Conservation (phyloP, 2,329 filamentous ascomycete genomes). For the Septoria linicola region DNA sequence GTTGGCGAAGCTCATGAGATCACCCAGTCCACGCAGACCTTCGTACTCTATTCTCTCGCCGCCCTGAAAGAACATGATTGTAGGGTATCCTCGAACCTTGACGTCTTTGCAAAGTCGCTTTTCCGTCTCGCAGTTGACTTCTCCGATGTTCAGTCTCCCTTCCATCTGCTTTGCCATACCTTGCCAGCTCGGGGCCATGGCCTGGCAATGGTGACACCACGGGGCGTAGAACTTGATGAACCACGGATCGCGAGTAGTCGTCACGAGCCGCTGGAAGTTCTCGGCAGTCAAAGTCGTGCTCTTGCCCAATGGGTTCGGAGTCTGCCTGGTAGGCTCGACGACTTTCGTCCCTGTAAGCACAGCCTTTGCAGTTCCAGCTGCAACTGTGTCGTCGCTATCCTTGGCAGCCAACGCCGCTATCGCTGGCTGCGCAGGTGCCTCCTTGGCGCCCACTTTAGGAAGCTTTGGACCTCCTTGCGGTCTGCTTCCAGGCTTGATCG, state of each 20-base stretch:
- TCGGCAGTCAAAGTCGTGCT: constrained; percentile 78
- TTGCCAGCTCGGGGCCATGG: constrained; percentile 84
- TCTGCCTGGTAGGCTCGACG: constrained; percentile 51
- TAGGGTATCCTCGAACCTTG: constrained; percentile 75
- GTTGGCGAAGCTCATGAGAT: constrained; percentile 81
- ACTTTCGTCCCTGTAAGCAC: constrained; percentile 48
- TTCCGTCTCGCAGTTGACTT: constrained; percentile 92
- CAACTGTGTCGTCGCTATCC: constrained; percentile 34
- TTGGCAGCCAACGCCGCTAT: constrained; percentile 31
- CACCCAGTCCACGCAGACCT: constrained; percentile 85
- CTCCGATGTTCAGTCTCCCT: constrained; percentile 83
- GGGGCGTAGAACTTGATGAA: constrained; percentile 99
- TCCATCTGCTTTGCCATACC: constrained; percentile 90
- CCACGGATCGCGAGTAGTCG: constrained; percentile 86
- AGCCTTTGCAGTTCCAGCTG: constrained; percentile 40
- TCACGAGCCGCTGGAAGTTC: constrained; percentile 81
- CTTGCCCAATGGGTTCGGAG: constrained; percentile 71
- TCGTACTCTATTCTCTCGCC: constrained; percentile 91
- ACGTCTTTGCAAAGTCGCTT: constrained; percentile 90
- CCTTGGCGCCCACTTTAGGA: constrained; percentile 66
- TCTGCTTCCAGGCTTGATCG: constrained; percentile 76
- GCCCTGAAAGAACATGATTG: constrained; percentile 87
- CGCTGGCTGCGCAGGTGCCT: constrained; percentile 33
- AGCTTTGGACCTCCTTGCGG: constrained; percentile 65
- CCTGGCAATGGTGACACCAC: constrained; percentile 95